phyloP scores from a whole-genome alignment of 2,329 filamentous ascomycete species.

The Trematosphaeria pertusa region DNA sequence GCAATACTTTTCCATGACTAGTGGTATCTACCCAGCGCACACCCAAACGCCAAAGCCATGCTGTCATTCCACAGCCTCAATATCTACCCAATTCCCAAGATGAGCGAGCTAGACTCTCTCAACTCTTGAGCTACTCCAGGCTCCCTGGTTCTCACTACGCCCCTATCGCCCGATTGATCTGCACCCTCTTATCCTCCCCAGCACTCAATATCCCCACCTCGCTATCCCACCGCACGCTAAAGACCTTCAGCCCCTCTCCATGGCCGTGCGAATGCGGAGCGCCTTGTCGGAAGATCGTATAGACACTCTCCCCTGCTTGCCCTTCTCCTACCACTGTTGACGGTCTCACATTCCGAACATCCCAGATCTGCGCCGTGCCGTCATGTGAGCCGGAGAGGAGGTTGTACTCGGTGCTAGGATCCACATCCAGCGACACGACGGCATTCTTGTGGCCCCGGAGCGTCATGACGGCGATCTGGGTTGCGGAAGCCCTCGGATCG shows the following conservation, averaged over 20 bases:
- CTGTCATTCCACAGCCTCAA: too few relatives aligned
- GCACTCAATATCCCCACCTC: slow-evolving; percentile 87
- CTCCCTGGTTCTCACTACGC: not conserved
- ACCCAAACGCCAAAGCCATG: too few relatives aligned
- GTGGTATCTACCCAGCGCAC: too few relatives aligned
- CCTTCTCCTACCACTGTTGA: slow-evolving; percentile 60
- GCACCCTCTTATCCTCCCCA: slow-evolving; percentile 92
- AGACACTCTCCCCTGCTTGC: slow-evolving; percentile 72
- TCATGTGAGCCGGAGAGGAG: slow-evolving; percentile 91
- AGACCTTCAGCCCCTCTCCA: slow-evolving; percentile 89
- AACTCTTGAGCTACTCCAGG: slow-evolving; percentile 1
- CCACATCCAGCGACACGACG: slow-evolving; percentile 64
- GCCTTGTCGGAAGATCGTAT: slow-evolving; percentile 78
- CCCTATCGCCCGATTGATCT: slow-evolving; percentile 70
- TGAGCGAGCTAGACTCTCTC: too few relatives aligned
- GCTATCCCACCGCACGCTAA: slow-evolving; percentile 85
- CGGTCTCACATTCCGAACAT: slow-evolving; percentile 75
- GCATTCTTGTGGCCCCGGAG: slow-evolving; percentile 85
- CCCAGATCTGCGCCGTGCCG: slow-evolving; percentile 92
- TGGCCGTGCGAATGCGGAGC: slow-evolving; percentile 63
- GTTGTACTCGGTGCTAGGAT: slow-evolving; percentile 76
- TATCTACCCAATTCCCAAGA: slow-evolving; percentile 10
- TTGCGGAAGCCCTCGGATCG: slow-evolving; percentile 81
- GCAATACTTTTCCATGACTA: too few relatives aligned
- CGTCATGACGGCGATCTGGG: slow-evolving; percentile 84